Conservation (phyloP, 1,284 basidiomycete genomes). For the Pseudozyma sp. region DNA sequence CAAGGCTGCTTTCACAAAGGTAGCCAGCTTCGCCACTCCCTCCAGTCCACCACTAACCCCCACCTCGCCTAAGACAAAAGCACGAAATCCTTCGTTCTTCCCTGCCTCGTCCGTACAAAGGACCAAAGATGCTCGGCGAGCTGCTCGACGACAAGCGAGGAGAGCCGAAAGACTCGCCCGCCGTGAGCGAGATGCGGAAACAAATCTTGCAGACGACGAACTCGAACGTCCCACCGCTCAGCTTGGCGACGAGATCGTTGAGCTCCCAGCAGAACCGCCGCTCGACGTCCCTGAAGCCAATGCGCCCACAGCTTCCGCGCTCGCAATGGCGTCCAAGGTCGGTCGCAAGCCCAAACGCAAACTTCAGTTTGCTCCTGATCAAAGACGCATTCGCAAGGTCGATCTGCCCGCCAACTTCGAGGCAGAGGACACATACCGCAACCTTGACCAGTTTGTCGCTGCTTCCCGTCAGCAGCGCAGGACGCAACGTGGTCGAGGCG, state of each 20-base stretch:
- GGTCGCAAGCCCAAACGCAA: slow-evolving; percentile 45
- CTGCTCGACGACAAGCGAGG: slow-evolving; percentile 29
- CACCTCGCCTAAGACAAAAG: slow-evolving; percentile 8
- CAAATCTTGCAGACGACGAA: slow-evolving; percentile 20
- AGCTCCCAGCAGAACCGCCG: slow-evolving; percentile 41
- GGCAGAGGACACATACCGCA: slow-evolving; percentile 61
- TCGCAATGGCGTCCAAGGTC: slow-evolving; percentile 48
- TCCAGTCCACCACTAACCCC: slow-evolving; percentile 16
- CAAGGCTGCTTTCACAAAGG: slow-evolving; percentile 24
- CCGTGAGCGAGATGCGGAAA: slow-evolving; percentile 19
- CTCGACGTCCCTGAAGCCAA: slow-evolving; percentile 50
- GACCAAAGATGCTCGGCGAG: slow-evolving; percentile 39
- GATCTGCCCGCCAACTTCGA: slow-evolving; percentile 63
- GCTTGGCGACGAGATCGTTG: slow-evolving; percentile 39
- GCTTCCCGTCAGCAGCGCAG: slow-evolving; percentile 52
- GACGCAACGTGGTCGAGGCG: slow-evolving; percentile 15
- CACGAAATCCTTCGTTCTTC: slow-evolving; percentile 14
- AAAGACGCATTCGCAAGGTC: slow-evolving; percentile 54
- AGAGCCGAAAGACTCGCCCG: slow-evolving; percentile 18
- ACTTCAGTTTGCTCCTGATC: slow-evolving; percentile 64
- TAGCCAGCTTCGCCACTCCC: slow-evolving; percentile 28
- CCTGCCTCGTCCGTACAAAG: slow-evolving; percentile 31
- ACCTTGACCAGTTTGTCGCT: slow-evolving; percentile 62
- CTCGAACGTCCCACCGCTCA: slow-evolving; percentile 23
- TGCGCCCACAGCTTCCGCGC: slow-evolving; percentile 41